Evolutionary conservation across 345 rosid species (phyloP).

Genomic region (Bruguiera sexangula): DNA sequence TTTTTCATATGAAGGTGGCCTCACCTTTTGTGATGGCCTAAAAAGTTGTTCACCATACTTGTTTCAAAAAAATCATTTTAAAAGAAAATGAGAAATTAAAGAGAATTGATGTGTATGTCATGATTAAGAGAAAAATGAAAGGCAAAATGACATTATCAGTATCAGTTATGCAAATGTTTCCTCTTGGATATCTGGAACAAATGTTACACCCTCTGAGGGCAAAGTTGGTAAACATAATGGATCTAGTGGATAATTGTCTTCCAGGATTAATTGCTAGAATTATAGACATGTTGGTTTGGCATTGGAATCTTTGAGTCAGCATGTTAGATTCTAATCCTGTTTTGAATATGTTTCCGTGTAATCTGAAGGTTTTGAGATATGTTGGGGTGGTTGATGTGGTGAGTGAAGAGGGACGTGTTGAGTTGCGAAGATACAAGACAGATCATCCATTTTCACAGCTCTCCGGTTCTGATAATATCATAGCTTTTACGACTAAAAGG

Average conservation of each 20-base stretch:
- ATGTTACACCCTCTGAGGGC: neutral
- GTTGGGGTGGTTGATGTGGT: conserved; percentile 87
- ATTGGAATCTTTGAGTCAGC: neutral
- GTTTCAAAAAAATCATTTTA: neutral
- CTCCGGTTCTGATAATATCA: conserved; percentile 87
- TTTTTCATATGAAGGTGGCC: neutral
- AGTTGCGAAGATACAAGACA: conserved; percentile 68
- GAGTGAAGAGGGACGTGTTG: conserved; percentile 61
- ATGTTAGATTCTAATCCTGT: neutral
- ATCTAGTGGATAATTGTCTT: no score
- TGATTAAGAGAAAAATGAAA: neutral
- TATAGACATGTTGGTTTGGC: neutral
- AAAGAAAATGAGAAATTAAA: neutral
- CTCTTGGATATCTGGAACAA: neutral
- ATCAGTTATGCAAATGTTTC: neutral
- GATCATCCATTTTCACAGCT: conserved; percentile 91
- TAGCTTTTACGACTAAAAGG: conserved; percentile 89
- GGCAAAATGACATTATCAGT: neutral
- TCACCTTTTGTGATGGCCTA: neutral
- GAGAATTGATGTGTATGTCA: neutral
- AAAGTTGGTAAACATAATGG: no score
- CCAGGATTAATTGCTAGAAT: neutral
- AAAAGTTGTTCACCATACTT: neutral
- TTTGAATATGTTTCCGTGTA: neutral
- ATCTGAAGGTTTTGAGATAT: conserved; percentile 71